Evolutionary conservation across 148 eudicot species (phyloP), one percentile per base, ranked within the genome.

Genomic region (Linanthus parryae): DNA sequence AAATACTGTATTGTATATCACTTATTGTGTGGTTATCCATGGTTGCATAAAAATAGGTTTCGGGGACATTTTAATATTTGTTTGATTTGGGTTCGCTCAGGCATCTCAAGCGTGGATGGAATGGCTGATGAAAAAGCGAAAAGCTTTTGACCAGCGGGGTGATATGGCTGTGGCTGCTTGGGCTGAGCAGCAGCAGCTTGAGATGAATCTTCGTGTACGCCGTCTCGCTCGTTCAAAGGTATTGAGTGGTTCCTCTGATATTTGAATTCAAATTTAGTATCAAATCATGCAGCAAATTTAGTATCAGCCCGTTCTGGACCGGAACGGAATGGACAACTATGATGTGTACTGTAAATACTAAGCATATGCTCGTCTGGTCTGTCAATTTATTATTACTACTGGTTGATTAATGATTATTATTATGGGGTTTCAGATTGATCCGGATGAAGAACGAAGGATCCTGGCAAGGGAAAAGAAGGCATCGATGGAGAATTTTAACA

Each of bases 161-260:
- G 98, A 91, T 59, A 83, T 86, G 95, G 95, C 98, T 15, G 78
- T 91, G 71, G 89, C 94, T 25, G 94, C 98, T 37, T 91, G 98
- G 95, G 95, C 98, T 58, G 98, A 91, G 63, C 98, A 91, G 71
- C 98, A 91, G 73, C 95, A 91, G 57, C 95, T 74, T n/a, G 95
- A 86, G 65, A 56, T 91, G 68, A 81, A 69, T 62, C 38, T 83
- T 19, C 80, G 87, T 49, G 98, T 77, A 48, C 94, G 94, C 11
- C 89, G 78, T 27, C 95, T 89, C 63, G 64, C 98, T 63, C 82
- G 94, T 43, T 86, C 95, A 44, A 91, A 86, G 94, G 95, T 90
- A 65, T 27, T 19, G 4, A 11, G 22, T n/a, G n/a, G n/a, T n/a
- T n/a, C n/a, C n/a, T n/a, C n/a, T n/a, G n/a, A n/a, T n/a, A n/a